Percentiles rank a stretch among this genome's conserved stretches.
phyloP scores from a whole-genome alignment of 176 grass and related monocot genomes.

The Juncus effusus region DNA sequence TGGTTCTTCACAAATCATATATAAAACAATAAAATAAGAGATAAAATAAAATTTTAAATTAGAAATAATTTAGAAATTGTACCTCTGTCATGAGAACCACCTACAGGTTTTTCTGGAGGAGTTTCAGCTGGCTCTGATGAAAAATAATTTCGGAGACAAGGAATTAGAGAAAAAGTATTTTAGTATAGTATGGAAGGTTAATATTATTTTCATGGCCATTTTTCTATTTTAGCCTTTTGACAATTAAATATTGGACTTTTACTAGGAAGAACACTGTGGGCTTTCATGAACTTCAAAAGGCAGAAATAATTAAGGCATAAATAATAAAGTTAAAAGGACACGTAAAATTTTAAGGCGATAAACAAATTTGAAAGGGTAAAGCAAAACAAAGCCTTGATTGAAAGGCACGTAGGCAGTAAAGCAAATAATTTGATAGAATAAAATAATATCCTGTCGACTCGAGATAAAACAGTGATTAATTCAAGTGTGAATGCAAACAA shows the following conservation, averaged over 20 bases:
- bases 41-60: too few species aligned
- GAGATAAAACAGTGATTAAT: neutral
- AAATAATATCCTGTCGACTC: neutral
- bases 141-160: constrained; percentile 23
- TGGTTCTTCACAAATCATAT: too few species aligned
- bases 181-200: neutral
- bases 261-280: too few species aligned
- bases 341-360: too few species aligned
- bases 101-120: constrained; percentile 44
- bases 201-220: neutral
- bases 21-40: too few species aligned
- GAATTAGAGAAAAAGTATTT: constrained; percentile 6
- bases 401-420: constrained; percentile 9
- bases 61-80: constrained; percentile 9
- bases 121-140: constrained; percentile 52
- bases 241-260: too few species aligned
- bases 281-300: too few species aligned
- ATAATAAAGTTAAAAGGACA: too few species aligned
- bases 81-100: constrained; percentile 76
- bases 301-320: too few species aligned
- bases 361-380: too few species aligned
- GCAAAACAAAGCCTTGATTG: neutral
- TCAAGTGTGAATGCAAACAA: neutral
- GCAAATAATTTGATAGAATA: constrained; percentile 6
- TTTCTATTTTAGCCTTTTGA: too few species aligned